Base-by-base conservation (phyloP, 176 grass and related monocot genomes). In the Carex kokanica region DNA sequence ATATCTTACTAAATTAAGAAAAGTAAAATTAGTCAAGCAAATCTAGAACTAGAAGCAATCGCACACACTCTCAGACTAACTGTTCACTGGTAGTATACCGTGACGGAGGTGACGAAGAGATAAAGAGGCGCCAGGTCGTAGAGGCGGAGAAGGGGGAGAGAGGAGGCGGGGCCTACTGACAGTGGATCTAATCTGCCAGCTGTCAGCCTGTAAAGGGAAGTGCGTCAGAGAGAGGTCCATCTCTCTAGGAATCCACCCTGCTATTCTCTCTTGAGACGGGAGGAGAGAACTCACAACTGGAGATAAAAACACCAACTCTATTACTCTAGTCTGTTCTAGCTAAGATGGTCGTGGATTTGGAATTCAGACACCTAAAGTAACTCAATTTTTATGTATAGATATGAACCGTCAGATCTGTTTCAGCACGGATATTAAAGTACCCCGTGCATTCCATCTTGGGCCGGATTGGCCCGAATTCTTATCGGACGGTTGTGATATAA, bases 1-100 rank as follows among this genome's bases (percentile, higher is more conserved):
- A 51, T 27, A 86, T 61, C 80, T 86, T 80, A 86, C 88, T 90
- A 80, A 67, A 81, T 17, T 27, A 12, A 78, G 25, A 82, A 60
- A 80, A 84, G n/a, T 1, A 86, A 69, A 53, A 74, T 7, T 25
- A 10, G 21, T 75, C 43, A 75, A 75, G 12, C 43, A 52, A 52
- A 74, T 52, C 3, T 52, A 74, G 10, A 74, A 14, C 10, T 13
- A 80, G 29, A 60, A 80, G 4, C 78, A 80, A 59, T 38, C 55
- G 23, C 23, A 54, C n/a, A 78, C 9, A 56, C 73, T 13, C 72
- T 47, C 73, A 78, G 15, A 53, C 21, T 29, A 24, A 55, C 2
- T 20, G 18, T 45, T 64, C 18, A 45, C 54, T 24, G 6, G 29
- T 63, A 65, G 18, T 43, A 20, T 64, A 63, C 79, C 79, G 10